These are phyloP conservation scores for Pseudomassariella vexata DNA, from an alignment of 2,329 filamentous ascomycete species.

Conservation along the genomic window DNA sequence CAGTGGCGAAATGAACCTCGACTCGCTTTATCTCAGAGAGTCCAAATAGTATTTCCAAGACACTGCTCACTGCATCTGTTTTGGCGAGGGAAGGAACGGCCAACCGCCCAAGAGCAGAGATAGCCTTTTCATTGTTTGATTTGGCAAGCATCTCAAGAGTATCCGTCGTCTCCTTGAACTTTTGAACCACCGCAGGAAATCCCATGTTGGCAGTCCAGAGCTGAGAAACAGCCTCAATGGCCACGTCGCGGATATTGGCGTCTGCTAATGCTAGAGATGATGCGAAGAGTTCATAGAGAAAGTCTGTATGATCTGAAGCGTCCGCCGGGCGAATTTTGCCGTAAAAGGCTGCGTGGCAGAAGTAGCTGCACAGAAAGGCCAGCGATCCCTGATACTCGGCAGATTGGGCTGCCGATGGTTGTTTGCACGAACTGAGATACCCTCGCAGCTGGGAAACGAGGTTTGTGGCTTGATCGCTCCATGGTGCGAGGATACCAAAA, in stretches of 20 bases:
- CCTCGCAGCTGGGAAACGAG: slow-evolving; percentile 30
- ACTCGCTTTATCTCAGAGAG: slow-evolving; percentile 80
- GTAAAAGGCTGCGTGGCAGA: slow-evolving; percentile 20
- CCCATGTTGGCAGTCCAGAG: slow-evolving; percentile 25
- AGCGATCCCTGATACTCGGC: slow-evolving; percentile 25
- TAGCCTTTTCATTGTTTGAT: slow-evolving; percentile 67
- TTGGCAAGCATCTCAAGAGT: slow-evolving; percentile 62
- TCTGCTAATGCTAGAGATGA: slow-evolving; percentile 13
- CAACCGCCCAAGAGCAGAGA: slow-evolving; percentile 73
- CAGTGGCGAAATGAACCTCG: slow-evolving; percentile 85
- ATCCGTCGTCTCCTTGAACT: slow-evolving; percentile 57
- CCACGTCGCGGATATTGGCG: slow-evolving; percentile 17
- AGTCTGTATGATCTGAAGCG: slow-evolving; percentile 16
- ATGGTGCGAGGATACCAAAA: slow-evolving; percentile 71
- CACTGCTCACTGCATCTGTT: slow-evolving; percentile 37
- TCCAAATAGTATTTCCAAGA: slow-evolving; percentile 65
- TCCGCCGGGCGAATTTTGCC: slow-evolving; percentile 12
- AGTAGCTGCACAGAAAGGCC: slow-evolving; percentile 19
- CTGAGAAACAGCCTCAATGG: slow-evolving; percentile 23
- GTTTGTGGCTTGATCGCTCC: slow-evolving; percentile 40
- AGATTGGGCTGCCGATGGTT: slow-evolving; percentile 19
- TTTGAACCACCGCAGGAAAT: slow-evolving; percentile 20
- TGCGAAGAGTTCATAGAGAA: slow-evolving; percentile 13
- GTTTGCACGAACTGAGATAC: slow-evolving; percentile 16
- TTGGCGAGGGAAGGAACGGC: slow-evolving; percentile 48